Evolutionary conservation across 768 basidiomycete genomes (phyloP), one percentile per base, ranked within the genome.

Genomic region (Auriscalpium orientale): DNA sequence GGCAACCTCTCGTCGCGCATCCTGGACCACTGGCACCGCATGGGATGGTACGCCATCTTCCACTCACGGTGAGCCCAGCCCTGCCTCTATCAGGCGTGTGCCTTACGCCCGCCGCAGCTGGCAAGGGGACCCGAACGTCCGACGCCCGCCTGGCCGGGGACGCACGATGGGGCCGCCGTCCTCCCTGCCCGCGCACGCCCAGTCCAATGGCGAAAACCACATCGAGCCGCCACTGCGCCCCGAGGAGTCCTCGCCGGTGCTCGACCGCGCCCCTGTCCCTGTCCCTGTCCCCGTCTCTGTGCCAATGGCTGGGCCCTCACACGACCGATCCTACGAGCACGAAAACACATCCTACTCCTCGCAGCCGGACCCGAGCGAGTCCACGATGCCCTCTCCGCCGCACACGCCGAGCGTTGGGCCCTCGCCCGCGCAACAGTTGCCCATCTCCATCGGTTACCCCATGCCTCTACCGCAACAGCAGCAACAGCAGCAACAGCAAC

Each of bases 1-100:
- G 88, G 85, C 8, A 89, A 85, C 62, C 76, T 91, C 53, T 84
- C 77, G 45, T 81, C 86, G 18, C 78, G 87, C 57, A 84, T 84
- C 3, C 79, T 91, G 56, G 88, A 90, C 62, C 84, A 88, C 56
- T 91, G 88, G 88, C 85, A 87, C 62, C 78, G 81, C 55, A 76
- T 78, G 36, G 87, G 87, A 15, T 90, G 88, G 88, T 91, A 88
- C 64, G 76, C 76, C 11, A 72, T 89, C 21, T 91, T 91, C 68
- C 83, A 82, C 68, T 75, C 76, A 62, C 77, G 88, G 84, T 85
- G 59, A 20, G 72, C 56, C n/a, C n/a, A 46, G 5, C 12, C 33
- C 49, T 34, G 40, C 48, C 52, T 61, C 56, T 50, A 22, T 58
- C 18, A 36, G 20, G 44, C 38, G 12, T 43, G 40, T 16, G 28